Base-by-base conservation (phyloP, 2,329 filamentous ascomycete species). In the Daldinia eschscholtzii region DNA sequence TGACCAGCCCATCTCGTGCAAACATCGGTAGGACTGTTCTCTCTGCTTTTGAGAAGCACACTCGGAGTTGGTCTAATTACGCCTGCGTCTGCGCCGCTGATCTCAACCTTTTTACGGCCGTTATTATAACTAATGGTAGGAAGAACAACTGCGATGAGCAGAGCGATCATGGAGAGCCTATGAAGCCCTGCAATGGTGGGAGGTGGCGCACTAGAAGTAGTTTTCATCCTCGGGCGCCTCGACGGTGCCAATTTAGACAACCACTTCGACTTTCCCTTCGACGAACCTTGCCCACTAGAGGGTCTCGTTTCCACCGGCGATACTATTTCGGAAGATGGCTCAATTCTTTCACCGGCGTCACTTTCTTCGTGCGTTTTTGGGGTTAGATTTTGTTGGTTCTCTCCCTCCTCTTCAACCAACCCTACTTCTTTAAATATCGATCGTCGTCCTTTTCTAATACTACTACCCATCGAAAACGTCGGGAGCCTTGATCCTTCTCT, bases 1-100 rank as follows among this genome's bases (percentile, higher is more conserved):
- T 92, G 90, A 59, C 89, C 87, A 18, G 86, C 86, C 89, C 89
- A 93, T 77, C 90, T 81, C 61, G 85, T 85, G 75, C 91, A 92
- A 13, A 89, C 83, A 70, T 87, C 81, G 1, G 86, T 88, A 2
- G 85, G 80, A 70, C 83, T 88, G 66, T 84, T 76, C 28, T 80
- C 79, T 58, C 85, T 81, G 53, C 77, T 76, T 62, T 81, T 77
- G 42, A 83, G 77, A 6, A 79, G 72, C 30, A 73, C 30, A 26
- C 33, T 65, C 7, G 68, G 56, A 12, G 65, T 61, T 10, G 76
- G 74, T 26, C 76, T 74, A 41, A 86, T 82, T 15, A 84, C 77
- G n/a, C 83, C 83, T 3, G 86, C 86, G 64, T 83, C 82, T 55
- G 81, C 85, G 33, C 83, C 83, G 70, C 75, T 80, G n/a, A 80